Evolutionary conservation across 192 early-diverging fungal genomes (phyloP), one percentile per base, ranked within the genome.

Genomic region (Coemansia umbellata): DNA sequence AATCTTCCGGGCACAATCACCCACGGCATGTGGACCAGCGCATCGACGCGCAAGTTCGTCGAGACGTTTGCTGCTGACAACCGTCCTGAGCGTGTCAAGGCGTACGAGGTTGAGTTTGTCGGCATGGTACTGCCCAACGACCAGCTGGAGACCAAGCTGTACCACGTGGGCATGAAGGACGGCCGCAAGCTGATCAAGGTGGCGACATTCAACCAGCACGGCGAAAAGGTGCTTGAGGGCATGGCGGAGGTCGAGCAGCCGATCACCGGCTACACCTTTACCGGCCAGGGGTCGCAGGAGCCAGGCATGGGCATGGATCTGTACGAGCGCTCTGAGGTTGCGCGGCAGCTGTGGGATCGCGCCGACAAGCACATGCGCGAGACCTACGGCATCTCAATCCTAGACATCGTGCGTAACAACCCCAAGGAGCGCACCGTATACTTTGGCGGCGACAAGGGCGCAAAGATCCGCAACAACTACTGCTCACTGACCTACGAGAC

Each of bases 1-100:
- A 80, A 84, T 43, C 84, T 97, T 37, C 91, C 94, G 22, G 91
- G 90, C 45, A 92, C 92, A 26, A 97, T 97, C 56, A 93, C 92
- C 26, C 94, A 97, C 77, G 94, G 94, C 45, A 97, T 97, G 94
- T 97, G 92, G 92, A 97, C 92, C 41, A 86, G 83, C 56, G 94
- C 94, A 5, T 85, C 91, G 14, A 91, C 92, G 41, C 86, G 94
- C 62, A 92, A 91, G 84, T 94, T 93, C 78, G 91, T 97, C 40
- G 94, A 97, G 69, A 87, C 91, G 45, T 91, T 91, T 62, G 94
- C 92, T 55, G 94, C 94, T 35, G 89, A 94, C 66, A 94, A 94
- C 78, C 80, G 86, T 47, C 91, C 94, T 23, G 84, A 87, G 71
- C 87, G 91, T 44, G 91, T 97, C 49, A 82, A 82, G 36, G 84